Conservation (phyloP, 2,329 filamentous ascomycete species). For the Colletotrichum tofieldiae region DNA sequence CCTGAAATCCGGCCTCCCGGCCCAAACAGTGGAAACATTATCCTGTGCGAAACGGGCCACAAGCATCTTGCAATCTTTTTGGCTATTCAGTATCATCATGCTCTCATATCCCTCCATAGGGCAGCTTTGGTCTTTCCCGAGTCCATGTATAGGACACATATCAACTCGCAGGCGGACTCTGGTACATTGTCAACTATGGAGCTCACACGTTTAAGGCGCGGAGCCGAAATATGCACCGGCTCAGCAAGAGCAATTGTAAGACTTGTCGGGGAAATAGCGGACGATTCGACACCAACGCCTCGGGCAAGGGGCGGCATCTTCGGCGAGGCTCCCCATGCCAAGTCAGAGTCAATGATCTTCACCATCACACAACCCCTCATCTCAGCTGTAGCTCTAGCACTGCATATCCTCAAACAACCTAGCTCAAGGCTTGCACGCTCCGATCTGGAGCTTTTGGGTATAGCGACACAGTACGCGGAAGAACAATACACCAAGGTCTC, state of each 20-base stretch:
- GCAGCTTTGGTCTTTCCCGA: conserved; percentile 43
- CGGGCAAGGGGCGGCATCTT: background rate
- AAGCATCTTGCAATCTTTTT: conserved; percentile 35
- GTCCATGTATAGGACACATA: conserved; percentile 40
- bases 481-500: conserved; percentile 37
- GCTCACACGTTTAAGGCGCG: conserved; percentile 18
- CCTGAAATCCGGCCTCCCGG: conserved; percentile 18
- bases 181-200: conserved; percentile 18
- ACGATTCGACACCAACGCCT: conserved; percentile 7
- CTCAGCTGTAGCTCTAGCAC: conserved; percentile 43
- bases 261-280: conserved; percentile 28
- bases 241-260: conserved; percentile 28
- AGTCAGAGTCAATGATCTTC: conserved; percentile 21
- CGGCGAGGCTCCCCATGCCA: background rate
- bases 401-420: conserved; percentile 44
- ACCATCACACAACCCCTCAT: conserved; percentile 43
- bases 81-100: conserved; percentile 30
- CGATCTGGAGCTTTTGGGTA: conserved; percentile 44
- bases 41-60: conserved; percentile 1
- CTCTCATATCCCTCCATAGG: conserved; percentile 44
- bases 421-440: conserved; percentile 43
- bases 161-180: conserved; percentile 33
- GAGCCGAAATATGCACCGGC: conserved; percentile 28
- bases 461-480: conserved; percentile 44
- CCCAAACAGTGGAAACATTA: conserved; percentile 11